Conservation (phyloP, 1,284 basidiomycete genomes). For the Melampsora larici-populina region DNA sequence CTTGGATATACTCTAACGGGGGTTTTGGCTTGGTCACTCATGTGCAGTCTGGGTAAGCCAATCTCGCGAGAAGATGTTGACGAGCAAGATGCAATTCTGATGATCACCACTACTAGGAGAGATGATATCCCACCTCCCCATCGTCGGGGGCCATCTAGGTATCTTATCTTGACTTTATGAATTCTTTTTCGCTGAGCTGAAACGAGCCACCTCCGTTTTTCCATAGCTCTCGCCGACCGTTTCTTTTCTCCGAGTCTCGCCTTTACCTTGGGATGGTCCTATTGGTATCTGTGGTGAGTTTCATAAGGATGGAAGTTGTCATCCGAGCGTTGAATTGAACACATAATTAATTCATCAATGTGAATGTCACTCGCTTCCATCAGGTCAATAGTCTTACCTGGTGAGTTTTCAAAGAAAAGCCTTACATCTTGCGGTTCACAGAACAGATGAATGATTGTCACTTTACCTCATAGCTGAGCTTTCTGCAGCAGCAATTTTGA, state of each 20-base stretch:
- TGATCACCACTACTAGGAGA: too few species aligned
- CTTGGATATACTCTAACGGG: conserved; percentile 32
- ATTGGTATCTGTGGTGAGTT: conserved; percentile 44
- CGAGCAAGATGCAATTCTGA: background rate
- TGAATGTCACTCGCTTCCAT: background rate
- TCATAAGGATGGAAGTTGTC: too few species aligned
- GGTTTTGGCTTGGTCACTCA: conserved; percentile 37
- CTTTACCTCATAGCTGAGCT: conserved; percentile 32
- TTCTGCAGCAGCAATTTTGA: conserved; percentile 39
- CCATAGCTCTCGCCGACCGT: conserved; percentile 39
- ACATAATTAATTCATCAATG: too few species aligned
- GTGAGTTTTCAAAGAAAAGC: background rate
- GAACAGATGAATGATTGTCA: too few species aligned
- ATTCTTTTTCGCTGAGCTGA: conserved; percentile 6
- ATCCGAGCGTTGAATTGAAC: too few species aligned
- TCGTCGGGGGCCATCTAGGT: too few species aligned
- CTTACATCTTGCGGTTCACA: too few species aligned
- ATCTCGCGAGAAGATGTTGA: background rate
- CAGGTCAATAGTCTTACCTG: conserved; percentile 34
- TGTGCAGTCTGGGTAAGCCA: conserved; percentile 40
- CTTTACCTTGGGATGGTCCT: conserved; percentile 45
- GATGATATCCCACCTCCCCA: too few species aligned
- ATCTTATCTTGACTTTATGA: background rate
- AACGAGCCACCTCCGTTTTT: conserved; percentile 35
- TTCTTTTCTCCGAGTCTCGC: conserved; percentile 45